Conservation (phyloP, 345 rosid species). For the Geranium rotundifolium region DNA sequence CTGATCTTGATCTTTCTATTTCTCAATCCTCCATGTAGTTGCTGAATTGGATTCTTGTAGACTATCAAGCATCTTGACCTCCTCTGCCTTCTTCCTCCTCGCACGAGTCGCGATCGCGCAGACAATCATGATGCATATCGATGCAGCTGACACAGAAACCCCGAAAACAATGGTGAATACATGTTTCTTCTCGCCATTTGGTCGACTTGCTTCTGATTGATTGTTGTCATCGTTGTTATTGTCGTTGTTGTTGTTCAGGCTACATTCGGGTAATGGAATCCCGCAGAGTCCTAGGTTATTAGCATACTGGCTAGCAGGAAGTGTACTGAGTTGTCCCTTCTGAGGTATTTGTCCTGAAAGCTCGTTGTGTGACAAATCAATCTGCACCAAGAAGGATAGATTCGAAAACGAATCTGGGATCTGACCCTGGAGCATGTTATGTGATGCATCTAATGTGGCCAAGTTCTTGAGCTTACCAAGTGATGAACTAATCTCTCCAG, state of each 20-base stretch:
- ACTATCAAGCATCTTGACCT: slow-evolving; percentile 74
- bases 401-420: slow-evolving; percentile 92
- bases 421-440: slow-evolving; percentile 80
- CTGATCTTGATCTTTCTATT: slow-evolving; percentile 86
- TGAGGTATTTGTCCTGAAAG: slow-evolving; percentile 94
- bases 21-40: slow-evolving; percentile 95
- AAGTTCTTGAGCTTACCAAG: slow-evolving; percentile 77
- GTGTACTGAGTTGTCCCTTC: slow-evolving; percentile 92
- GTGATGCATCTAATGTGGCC: slow-evolving; percentile 83
- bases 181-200: slow-evolving; percentile 17
- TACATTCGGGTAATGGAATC: slow-evolving; percentile 74
- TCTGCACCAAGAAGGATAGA: slow-evolving; percentile 86
- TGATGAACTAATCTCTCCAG: slow-evolving; percentile 83
- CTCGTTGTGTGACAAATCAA: slow-evolving; percentile 75
- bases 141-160: slow-evolving; percentile 68
- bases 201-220: slow-evolving; percentile 21
- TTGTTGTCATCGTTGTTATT: slow-evolving; percentile 19
- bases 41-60: slow-evolving; percentile 75
- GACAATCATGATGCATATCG: slow-evolving; percentile 65
- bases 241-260: not conserved
- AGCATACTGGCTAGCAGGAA: slow-evolving; percentile 69
- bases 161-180: slow-evolving; percentile 56
- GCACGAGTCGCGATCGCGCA: slow-evolving; percentile 85
- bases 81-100: slow-evolving; percentile 65
- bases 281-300: slow-evolving; percentile 94